Base-by-base conservation (phyloP, 2,329 filamentous ascomycete genomes). In the Hypoxylon sp. region DNA sequence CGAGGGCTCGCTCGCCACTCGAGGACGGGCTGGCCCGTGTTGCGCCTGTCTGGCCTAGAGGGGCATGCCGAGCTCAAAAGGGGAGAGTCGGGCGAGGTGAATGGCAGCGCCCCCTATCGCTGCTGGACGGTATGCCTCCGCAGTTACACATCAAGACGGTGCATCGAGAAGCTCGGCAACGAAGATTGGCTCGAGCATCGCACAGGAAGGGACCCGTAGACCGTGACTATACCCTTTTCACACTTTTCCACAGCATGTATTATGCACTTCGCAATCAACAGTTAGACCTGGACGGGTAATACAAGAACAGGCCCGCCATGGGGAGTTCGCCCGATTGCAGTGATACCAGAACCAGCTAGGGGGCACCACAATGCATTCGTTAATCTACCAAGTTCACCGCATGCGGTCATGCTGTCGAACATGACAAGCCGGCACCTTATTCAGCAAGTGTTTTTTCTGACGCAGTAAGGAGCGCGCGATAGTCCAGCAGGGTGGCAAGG, bases 271-370 rank as follows among this genome's bases (percentile, higher is more conserved):
- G 58, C 57, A 67, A 60, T 66, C 67, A 55, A 56, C 59, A 65
- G 55, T 47, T 67, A 63, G 60, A 62, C 57, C 64, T 55, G 42
- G 56, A 62, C 31, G 48, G 52, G 63, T 66, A 63, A 59, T 66
- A 69, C 66, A 63, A 62, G 62, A 59, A 55, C 53, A 64, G 60
- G 54, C 63, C 65, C 58, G 57, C 48, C 49, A 62, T 55, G 61
- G 50, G 63, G 15, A 43, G 54, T 64, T 69, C 68, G 68, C 69
- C 67, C 69, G 68, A 65, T 61, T 69, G 58, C 62, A 60, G 69
- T 69, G 67, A 63, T 64, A 67, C 64, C n/a, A 63, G 59, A 64
- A 53, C 62, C 62, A 65, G 60, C 57, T 63, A 58, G 64, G 60
- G 65, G 60, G 31, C 8, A 66, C 63, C 63, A 58, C 56, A 56